These are phyloP conservation scores for Zymoseptoria pseudotritici DNA, from an alignment of 2,329 filamentous ascomycete species.

Conservation along the genomic window DNA sequence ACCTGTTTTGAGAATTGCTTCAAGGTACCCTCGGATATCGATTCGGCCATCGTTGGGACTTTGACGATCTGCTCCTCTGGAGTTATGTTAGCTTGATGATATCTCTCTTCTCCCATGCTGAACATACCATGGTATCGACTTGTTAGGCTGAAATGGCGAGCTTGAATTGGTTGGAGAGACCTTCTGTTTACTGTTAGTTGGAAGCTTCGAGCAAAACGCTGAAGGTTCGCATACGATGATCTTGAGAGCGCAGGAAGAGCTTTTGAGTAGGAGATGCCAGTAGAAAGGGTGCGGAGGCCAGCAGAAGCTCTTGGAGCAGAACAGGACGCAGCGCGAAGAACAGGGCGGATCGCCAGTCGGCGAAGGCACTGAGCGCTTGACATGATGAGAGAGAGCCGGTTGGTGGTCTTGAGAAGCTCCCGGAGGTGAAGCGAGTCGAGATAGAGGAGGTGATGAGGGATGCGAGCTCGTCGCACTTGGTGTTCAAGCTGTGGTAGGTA, in stretches of 20 bases:
- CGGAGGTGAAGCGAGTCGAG: constrained; percentile 7
- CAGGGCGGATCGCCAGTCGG: constrained; percentile 23
- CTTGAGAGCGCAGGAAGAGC: constrained; percentile 12
- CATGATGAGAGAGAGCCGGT: constrained; percentile 26
- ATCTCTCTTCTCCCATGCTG: background rate
- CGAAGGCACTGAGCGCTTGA: constrained; percentile 31
- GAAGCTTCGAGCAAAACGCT: background rate
- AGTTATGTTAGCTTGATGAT: constrained; percentile 7
- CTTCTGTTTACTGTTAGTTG: constrained; percentile 18
- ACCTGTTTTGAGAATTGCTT: constrained; percentile 93
- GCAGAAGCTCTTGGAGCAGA: constrained; percentile 16
- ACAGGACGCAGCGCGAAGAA: constrained; percentile 19
- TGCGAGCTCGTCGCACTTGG: background rate
- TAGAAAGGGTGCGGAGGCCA: constrained; percentile 18
- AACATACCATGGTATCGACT: constrained; percentile 28
- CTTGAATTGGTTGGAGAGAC: constrained; percentile 20
- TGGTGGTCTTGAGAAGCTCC: constrained; percentile 21
- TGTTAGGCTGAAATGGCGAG: constrained; percentile 28
- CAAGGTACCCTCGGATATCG: constrained; percentile 92
- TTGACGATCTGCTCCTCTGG: constrained; percentile 77
- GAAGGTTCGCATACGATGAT: constrained; percentile 13
- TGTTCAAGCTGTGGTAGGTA: background rate
- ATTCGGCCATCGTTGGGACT: constrained; percentile 97
- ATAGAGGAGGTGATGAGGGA: constrained; percentile 2
- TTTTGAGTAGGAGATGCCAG: constrained; percentile 15